Base-by-base conservation (phyloP, 164 flowering plant genomes). In the Kingdonia uniflora region DNA sequence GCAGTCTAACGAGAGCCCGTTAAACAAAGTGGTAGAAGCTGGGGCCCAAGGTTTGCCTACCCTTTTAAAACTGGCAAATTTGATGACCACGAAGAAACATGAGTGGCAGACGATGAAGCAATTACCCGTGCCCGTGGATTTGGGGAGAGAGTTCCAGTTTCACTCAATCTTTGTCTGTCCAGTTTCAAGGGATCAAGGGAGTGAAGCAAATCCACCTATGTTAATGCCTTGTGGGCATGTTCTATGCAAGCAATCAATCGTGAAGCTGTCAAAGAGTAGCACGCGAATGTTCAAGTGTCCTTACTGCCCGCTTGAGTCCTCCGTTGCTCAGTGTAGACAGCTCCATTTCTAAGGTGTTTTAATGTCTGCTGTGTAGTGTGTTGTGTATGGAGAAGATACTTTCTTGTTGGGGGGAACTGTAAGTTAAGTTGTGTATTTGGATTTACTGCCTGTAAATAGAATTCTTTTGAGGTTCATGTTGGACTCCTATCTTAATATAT, bases 111-210 rank as follows among this genome's bases (percentile, higher is more conserved):
- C 76, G 0, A 78, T 90, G 87, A 78, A 82, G 70, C 87, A 87
- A 60, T 64, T 90, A 57, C 91, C 95, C 0, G 85, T 85, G 56
- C 80, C 95, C 0, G 67, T 87, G 50, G 95, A 90, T 52, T 59
- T 87, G 66, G 81, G 69, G 6, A 69, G 63, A 53, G 87, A 83
- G 52, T 85, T 81, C 43, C 95, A 87, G 66, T 85, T 82, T 61
- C 95, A 87, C 62, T 82, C 91, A 0, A 64, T 85, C 29, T 84
- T 90, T 65, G 89, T 90, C 5, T 90, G 95, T 46, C 97, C 91
- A 0, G 91, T 90, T 41, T 81, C 84, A 5, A 72, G 76, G 54
- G 97, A 90, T 43, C 89, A 80, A 57, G 77, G 74, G 2, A 78
- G 75, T 7, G 91, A 84, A 10, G 95, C 81, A 25, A 90, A 87